Base-by-base conservation (phyloP, 306 rosid species). In the Gastrolobium villosum region DNA sequence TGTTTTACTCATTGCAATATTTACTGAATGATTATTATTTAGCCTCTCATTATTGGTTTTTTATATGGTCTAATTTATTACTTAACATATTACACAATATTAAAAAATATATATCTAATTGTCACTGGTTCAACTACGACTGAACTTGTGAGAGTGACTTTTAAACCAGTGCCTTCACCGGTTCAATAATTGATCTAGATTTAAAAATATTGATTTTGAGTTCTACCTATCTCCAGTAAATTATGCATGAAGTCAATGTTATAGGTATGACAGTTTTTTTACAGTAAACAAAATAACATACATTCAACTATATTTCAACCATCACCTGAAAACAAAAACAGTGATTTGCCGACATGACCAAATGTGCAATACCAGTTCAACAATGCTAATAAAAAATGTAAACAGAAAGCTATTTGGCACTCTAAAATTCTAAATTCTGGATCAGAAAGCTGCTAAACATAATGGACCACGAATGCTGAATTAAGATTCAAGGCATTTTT, bases 401-500 rank as follows among this genome's bases (percentile, higher is more conserved):
- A 69, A 46, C 28, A 56, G 52, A 69, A 56, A 48, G n/a, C 8
- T 56, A 68, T 11, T 5, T 30, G 43, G 43, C 53, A 64, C 66
- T 37, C 6, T 43, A n/a, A 32, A 52, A 31, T 65, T 65, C 65
- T 64, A 37, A 40, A 59, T 82, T 66, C 54, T 66, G 35, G 70
- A 66, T 61, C 48, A 60, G 56, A 69, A 53, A 44, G 55, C 52
- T 36, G 20, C 64, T 45, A n/a, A 31, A 69, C 46, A 70, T 66
- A 64, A 46, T 11, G 35, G 48, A 32, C 65, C 37, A 48, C 14
- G 62, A 28, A 69, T 45, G 15, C 45, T 39, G 61, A 79, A 70
- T 52, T 31, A 56, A 55, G 39, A 57, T 52, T 28, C 44, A 55
- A 45, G 63, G 70, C 61, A 74, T 81, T 69, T n/a, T 64, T n/a